Conservation (phyloP, 2,329 filamentous ascomycete species). For the Talaromyces sp. region DNA sequence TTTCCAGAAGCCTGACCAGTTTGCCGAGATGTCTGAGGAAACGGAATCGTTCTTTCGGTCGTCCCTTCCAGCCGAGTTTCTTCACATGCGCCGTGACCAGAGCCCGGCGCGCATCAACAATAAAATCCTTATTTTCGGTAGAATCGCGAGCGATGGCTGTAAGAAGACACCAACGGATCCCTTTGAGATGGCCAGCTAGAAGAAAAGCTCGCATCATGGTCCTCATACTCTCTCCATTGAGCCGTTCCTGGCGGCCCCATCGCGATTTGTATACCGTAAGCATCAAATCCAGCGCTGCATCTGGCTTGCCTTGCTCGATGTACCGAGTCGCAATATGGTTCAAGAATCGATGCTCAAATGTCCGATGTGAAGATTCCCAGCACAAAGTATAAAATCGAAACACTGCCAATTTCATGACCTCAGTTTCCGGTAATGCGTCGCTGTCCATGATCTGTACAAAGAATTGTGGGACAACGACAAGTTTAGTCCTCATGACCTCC, state of each 20-base stretch:
- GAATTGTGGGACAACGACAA: conserved; percentile 31
- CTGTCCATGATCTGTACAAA: conserved; percentile 35
- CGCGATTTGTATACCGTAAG: conserved; percentile 36
- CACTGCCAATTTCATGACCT: conserved; percentile 34
- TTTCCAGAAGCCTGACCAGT: conserved; percentile 23
- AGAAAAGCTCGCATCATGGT: conserved; percentile 37
- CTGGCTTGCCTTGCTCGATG: conserved; percentile 25
- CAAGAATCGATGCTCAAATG: conserved; percentile 37
- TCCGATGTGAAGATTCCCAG: conserved; percentile 29
- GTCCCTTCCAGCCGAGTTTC: background rate
- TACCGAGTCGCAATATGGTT: conserved; percentile 28
- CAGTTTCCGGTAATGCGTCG: conserved; percentile 22
- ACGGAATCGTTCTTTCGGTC: conserved; percentile 2
- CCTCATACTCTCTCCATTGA: conserved; percentile 38
- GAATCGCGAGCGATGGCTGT: conserved; percentile 35
- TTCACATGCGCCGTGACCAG: conserved; percentile 19
- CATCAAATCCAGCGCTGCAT: conserved; percentile 33
- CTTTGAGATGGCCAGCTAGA: conserved; percentile 28
- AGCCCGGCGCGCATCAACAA: conserved; percentile 32
- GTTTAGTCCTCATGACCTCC: conserved; percentile 24
- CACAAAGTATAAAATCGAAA: conserved; percentile 40
- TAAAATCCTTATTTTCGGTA: conserved; percentile 29
- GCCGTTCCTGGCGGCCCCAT: conserved; percentile 30
- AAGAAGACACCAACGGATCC: conserved; percentile 41
- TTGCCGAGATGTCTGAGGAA: conserved; percentile 23